Evolutionary conservation across 2,329 filamentous ascomycete genomes (phyloP).

Genomic region (Falciphora oryzae): DNA sequence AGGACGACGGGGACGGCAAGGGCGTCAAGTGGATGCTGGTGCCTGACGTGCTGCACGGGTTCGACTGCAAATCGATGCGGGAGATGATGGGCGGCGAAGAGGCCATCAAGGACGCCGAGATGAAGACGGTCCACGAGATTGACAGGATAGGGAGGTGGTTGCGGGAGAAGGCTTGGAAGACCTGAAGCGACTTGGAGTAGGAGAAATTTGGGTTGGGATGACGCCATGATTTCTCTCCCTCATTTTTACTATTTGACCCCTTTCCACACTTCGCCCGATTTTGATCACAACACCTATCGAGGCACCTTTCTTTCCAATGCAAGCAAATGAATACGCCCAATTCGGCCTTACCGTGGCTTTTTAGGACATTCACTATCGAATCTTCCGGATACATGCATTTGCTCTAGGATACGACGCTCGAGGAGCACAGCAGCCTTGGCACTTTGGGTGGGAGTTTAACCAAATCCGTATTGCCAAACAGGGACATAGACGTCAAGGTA

Average conservation of each 20-base stretch:
- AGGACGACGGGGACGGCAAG: constrained; percentile 19
- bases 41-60: constrained; percentile 35
- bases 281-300: too few species aligned
- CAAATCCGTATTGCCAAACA: neutral
- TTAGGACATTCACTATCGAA: too few species aligned
- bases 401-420: too few species aligned
- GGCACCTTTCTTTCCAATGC: too few species aligned
- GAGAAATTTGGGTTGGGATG: neutral
- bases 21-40: constrained; percentile 36
- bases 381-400: too few species aligned
- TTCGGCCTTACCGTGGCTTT: too few species aligned
- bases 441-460: neutral
- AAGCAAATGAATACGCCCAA: too few species aligned
- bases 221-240: neutral
- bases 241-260: neutral
- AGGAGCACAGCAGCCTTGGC: neutral
- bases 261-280: too few species aligned
- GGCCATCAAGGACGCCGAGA: constrained; percentile 23
- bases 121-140: constrained; percentile 19
- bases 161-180: constrained; percentile 8
- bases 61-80: constrained; percentile 28
- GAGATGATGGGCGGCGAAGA: constrained; percentile 23
- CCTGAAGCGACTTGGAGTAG: neutral
- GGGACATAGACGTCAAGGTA: neutral
- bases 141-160: constrained; percentile 9